Evolutionary conservation across 192 early-diverging fungal genomes (phyloP).

Genomic region (Podochytrium sp.): DNA sequence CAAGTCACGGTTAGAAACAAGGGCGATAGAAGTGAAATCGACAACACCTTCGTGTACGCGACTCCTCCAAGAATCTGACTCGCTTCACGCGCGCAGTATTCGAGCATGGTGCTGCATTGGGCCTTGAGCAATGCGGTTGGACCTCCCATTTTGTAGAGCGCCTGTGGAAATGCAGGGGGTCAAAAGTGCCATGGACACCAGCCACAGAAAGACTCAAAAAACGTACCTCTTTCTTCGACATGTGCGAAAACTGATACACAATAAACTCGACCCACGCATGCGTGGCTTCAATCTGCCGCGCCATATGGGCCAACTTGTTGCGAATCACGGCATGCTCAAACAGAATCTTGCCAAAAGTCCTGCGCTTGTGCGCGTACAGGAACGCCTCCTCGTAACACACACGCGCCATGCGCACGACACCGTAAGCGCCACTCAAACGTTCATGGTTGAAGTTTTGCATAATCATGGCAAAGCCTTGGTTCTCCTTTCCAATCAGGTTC

Average conservation of each 20-base stretch:
- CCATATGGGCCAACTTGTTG: conserved; percentile 73
- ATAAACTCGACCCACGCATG: conserved; percentile 78
- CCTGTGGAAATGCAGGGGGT: not conserved
- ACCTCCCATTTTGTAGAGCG: conserved; percentile 68
- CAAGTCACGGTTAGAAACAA: no score
- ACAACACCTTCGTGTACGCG: conserved; percentile 61
- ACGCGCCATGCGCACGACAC: conserved; percentile 80
- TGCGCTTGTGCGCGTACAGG: conserved; percentile 80
- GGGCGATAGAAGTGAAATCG: no score
- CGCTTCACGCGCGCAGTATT: conserved; percentile 86
- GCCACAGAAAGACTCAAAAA: not conserved
- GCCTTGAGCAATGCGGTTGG: conserved; percentile 86
- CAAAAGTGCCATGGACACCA: not conserved
- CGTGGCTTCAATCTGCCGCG: conserved; percentile 82
- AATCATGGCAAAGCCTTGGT: conserved; percentile 77
- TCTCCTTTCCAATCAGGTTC: conserved; percentile 82
- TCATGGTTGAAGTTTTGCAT: conserved; percentile 38
- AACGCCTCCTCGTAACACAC: conserved; percentile 82
- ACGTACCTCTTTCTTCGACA: conserved; percentile 15
- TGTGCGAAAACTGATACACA: conserved; percentile 17
- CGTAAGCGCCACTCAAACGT: conserved; percentile 72
- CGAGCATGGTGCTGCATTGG: conserved; percentile 79
- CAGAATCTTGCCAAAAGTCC: conserved; percentile 84
- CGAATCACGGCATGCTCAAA: conserved; percentile 79
- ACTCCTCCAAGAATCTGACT: conserved; percentile 88